Percentiles rank a stretch among this genome's conserved stretches.
Conservation (phyloP, 495 filamentous ascomycete species). For the Penicillium daleae region DNA sequence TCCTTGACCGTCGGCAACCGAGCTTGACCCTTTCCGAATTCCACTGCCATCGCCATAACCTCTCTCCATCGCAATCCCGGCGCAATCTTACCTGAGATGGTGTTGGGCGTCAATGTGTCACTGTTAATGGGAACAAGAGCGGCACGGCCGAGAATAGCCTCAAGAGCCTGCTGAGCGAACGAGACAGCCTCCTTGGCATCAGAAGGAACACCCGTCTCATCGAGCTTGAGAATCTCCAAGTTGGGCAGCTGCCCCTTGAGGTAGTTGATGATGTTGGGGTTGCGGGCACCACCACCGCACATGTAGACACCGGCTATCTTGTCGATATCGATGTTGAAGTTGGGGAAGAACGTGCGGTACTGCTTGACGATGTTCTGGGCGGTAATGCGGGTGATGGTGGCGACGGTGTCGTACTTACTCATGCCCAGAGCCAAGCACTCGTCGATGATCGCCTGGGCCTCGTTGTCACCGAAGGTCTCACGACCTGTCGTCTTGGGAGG, state of each 20-base stretch:
- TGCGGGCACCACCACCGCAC: slow-evolving; percentile 58
- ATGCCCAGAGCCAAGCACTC: slow-evolving; percentile 34
- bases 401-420: slow-evolving; percentile 50
- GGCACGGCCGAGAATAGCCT: slow-evolving; percentile 23
- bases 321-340: slow-evolving; percentile 39
- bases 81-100: slow-evolving; percentile 13
- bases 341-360: slow-evolving; percentile 49
- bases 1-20: slow-evolving; percentile 12
- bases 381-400: slow-evolving; percentile 56
- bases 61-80: slow-evolving; percentile 11
- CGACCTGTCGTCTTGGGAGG: slow-evolving; percentile 59
- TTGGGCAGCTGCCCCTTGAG: slow-evolving; percentile 48
- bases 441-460: slow-evolving; percentile 46
- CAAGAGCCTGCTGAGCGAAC: slow-evolving; percentile 47
- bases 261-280: slow-evolving; percentile 54
- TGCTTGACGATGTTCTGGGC: slow-evolving; percentile 54
- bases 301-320: slow-evolving; percentile 50
- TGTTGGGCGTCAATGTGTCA: slow-evolving; percentile 14
- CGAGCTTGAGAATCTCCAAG: slow-evolving; percentile 50
- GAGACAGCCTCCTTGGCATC: slow-evolving; percentile 58
- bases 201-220: slow-evolving; percentile 50
- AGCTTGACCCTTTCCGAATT: slow-evolving; percentile 9
- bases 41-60: slow-evolving; percentile 11
- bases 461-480: slow-evolving; percentile 54
- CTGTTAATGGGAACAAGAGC: slow-evolving; percentile 15